phyloP scores from a whole-genome alignment of 495 filamentous ascomycete genomes.

The Aspergillus nidulans region DNA sequence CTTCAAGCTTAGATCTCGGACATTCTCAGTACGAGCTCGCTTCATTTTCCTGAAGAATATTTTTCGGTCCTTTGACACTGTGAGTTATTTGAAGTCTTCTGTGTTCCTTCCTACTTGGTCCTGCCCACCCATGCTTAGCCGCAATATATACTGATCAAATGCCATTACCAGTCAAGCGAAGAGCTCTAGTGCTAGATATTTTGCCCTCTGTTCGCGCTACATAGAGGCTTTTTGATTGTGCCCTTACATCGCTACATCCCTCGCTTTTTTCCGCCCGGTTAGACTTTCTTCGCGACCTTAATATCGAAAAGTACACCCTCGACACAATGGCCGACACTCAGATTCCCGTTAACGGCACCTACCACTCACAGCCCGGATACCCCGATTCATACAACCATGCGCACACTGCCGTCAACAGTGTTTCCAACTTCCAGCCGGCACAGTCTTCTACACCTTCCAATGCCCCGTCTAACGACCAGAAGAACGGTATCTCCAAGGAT shows the following conservation, averaged over 20 bases:
- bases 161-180: slow-evolving; percentile 19
- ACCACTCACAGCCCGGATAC: slow-evolving; percentile 38
- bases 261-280: neutral
- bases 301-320: slow-evolving; percentile 14
- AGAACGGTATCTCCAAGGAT: slow-evolving; percentile 60
- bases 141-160: slow-evolving; percentile 12
- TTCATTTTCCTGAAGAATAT: slow-evolving; percentile 17
- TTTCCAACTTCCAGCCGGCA: slow-evolving; percentile 42
- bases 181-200: slow-evolving; percentile 7
- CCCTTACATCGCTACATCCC: neutral
- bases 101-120: neutral
- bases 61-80: slow-evolving; percentile 31
- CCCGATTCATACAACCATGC: slow-evolving; percentile 38
- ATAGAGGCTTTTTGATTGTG: slow-evolving; percentile 12
- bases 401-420: slow-evolving; percentile 32
- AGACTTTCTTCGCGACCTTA: slow-evolving; percentile 19
- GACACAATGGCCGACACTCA: slow-evolving; percentile 43
- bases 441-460: slow-evolving; percentile 43
- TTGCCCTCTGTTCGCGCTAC: neutral
- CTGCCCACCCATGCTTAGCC: neutral
- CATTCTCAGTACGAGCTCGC: slow-evolving; percentile 13
- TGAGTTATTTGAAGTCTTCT: slow-evolving; percentile 21
- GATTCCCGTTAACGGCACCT: slow-evolving; percentile 44
- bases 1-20: slow-evolving; percentile 14
- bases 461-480: slow-evolving; percentile 37